These are phyloP conservation scores for Phytophthora kernoviae DNA, from an alignment of 352 stramenopile genomes.

Conservation along the genomic window DNA sequence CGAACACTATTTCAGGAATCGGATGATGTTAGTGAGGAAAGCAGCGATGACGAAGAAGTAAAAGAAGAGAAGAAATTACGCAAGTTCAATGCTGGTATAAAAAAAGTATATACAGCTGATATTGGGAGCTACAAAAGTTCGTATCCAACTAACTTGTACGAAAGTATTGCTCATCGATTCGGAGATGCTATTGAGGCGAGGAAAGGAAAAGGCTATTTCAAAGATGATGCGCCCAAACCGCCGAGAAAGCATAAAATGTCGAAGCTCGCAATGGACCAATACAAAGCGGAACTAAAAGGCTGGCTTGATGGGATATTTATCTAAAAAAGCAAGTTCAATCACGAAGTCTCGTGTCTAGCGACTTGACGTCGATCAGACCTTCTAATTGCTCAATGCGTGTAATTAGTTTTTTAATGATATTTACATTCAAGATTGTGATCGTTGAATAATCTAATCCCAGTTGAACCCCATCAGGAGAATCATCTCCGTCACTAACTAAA, in stretches of 20 bases:
- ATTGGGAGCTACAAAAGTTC: slow-evolving; percentile 20
- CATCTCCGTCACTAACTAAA: too few relatives aligned
- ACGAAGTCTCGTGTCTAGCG: too few relatives aligned
- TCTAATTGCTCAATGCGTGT: too few relatives aligned
- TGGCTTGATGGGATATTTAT: slow-evolving; percentile 29
- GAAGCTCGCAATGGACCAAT: too few relatives aligned
- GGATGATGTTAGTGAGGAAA: too few relatives aligned
- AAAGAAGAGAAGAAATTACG: slow-evolving; percentile 28
- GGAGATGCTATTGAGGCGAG: neutral
- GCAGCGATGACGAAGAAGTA: slow-evolving; percentile 18
- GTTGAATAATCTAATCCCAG: too few relatives aligned
- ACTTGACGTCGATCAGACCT: too few relatives aligned
- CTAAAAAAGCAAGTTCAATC: too few relatives aligned
- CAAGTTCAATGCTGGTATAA: slow-evolving; percentile 22
- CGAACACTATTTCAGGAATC: slow-evolving; percentile 24
- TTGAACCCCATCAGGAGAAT: too few relatives aligned
- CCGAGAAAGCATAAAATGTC: slow-evolving; percentile 16
- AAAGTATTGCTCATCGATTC: slow-evolving; percentile 7
- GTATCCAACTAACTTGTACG: slow-evolving; percentile 19
- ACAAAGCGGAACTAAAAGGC: slow-evolving; percentile 26
- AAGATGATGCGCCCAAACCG: slow-evolving; percentile 15
- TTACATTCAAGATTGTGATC: too few relatives aligned
- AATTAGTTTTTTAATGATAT: neutral
- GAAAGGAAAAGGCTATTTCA: slow-evolving; percentile 14
- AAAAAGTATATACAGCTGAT: slow-evolving; percentile 26